Evolutionary conservation across 208 protist genomes (phyloP).

Genomic region (Leptomonas seymouri): DNA sequence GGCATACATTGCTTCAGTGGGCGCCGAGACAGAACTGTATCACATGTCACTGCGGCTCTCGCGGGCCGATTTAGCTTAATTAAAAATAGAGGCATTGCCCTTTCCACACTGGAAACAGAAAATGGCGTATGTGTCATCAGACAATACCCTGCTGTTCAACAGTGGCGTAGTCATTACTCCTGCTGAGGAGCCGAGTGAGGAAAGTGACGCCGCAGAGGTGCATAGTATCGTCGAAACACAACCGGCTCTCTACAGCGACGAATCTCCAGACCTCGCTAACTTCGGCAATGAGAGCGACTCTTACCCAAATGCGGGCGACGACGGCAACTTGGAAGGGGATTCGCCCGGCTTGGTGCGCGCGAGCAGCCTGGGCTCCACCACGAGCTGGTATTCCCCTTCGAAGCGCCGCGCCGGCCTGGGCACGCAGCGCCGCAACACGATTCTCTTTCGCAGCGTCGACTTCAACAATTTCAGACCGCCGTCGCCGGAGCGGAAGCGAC

Average conservation of each 20-base stretch:
- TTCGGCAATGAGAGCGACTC: no score
- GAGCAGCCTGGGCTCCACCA: not conserved
- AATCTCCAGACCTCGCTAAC: not conserved
- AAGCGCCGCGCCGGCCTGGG: conserved; percentile 22
- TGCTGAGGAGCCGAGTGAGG: conserved; percentile 11
- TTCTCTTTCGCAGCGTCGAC: conserved; percentile 12
- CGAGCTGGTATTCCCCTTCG: conserved; percentile 24
- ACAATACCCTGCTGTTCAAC: no score
- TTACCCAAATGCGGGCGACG: not conserved
- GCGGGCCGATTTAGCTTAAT: no score
- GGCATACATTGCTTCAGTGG: no score
- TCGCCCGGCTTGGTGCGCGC: not conserved
- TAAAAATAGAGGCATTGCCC: no score
- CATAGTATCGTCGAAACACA: not conserved
- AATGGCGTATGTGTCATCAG: no score
- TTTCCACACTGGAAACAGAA: no score
- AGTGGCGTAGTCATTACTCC: no score
- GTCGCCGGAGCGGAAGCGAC: not conserved
- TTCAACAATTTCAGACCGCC: not conserved
- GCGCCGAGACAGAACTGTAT: no score
- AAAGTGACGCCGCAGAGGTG: not conserved
- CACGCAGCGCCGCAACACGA: conserved; percentile 18
- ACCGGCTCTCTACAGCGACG: not conserved
- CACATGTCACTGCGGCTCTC: no score
- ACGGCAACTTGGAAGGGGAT: not conserved